Percentiles rank a stretch among this genome's conserved stretches.
phyloP scores from a whole-genome alignment of 495 filamentous ascomycete genomes.

The Penicilliopsis zonata region DNA sequence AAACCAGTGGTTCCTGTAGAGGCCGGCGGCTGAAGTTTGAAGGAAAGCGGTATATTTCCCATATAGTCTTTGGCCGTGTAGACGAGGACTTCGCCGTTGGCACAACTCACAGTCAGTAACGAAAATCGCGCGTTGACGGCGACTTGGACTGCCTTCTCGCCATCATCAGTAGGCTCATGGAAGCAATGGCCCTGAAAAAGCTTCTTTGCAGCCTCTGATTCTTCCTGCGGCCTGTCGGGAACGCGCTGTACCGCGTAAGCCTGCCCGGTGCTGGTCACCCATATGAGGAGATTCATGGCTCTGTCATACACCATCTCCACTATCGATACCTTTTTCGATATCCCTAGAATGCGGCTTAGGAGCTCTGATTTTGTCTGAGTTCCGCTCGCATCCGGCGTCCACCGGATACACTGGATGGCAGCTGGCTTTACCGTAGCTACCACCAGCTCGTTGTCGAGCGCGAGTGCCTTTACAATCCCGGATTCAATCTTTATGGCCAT shows the following conservation, averaged over 20 bases:
- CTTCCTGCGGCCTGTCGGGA: conserved; percentile 15
- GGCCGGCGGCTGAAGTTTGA: conserved; percentile 55
- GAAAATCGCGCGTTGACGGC: conserved; percentile 93
- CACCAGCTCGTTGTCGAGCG: conserved; percentile 84
- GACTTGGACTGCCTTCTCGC: conserved; percentile 54
- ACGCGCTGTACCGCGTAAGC: conserved; percentile 85
- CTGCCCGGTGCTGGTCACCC: conserved; percentile 82
- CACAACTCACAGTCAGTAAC: conserved; percentile 75
- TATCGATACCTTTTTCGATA: conserved; percentile 64
- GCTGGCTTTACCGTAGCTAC: conserved; percentile 89
- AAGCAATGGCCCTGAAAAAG: conserved; percentile 89
- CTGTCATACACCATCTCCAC: conserved; percentile 88
- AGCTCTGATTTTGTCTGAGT: conserved; percentile 87
- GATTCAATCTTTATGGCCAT: conserved; percentile 99
- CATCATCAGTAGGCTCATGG: conserved; percentile 51
- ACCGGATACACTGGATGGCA: conserved; percentile 91
- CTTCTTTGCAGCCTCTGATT: conserved; percentile 35
- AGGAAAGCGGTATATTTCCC: conserved; percentile 86
- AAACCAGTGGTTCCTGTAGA: conserved; percentile 51
- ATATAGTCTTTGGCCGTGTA: conserved; percentile 89
- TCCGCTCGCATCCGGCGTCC: conserved; percentile 71
- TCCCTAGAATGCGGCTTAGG: conserved; percentile 72
- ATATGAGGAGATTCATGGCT: conserved; percentile 92
- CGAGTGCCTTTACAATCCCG: conserved; percentile 76
- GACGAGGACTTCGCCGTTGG: conserved; percentile 65